Conservation (phyloP, 2,329 filamentous ascomycete species). For the Penicillium sp. region DNA sequence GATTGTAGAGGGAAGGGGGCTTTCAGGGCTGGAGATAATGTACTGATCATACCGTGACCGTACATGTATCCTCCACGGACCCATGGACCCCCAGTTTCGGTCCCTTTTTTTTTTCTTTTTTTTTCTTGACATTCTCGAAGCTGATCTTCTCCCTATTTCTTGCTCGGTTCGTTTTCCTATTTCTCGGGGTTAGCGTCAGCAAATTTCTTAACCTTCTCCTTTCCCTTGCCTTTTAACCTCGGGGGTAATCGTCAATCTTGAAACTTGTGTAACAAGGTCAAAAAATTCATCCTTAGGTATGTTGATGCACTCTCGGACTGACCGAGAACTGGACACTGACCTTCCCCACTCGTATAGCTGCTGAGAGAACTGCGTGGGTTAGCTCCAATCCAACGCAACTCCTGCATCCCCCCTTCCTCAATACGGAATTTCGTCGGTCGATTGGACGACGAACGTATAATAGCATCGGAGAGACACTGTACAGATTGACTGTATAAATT, state of each 20-base stretch:
- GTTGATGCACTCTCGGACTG: not conserved
- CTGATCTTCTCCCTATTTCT: not conserved
- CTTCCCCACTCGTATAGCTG: not conserved
- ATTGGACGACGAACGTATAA: not conserved
- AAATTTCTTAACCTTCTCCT: not conserved
- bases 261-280: not conserved
- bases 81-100: not conserved
- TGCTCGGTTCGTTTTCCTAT: not conserved
- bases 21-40: not conserved
- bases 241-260: not conserved
- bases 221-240: not conserved
- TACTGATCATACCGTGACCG: not conserved
- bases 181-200: not conserved
- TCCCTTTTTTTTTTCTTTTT: slow-evolving; percentile 12
- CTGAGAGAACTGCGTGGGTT: not conserved
- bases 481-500: not conserved
- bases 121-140: slow-evolving; percentile 1
- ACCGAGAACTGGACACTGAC: not conserved
- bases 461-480: not conserved
- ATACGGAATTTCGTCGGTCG: not conserved
- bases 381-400: not conserved
- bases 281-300: not conserved
- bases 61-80: not conserved
- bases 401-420: not conserved
- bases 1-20: not conserved